Conservation (phyloP, 805 yeast genomes). For the Lipomyces mesembrius region DNA sequence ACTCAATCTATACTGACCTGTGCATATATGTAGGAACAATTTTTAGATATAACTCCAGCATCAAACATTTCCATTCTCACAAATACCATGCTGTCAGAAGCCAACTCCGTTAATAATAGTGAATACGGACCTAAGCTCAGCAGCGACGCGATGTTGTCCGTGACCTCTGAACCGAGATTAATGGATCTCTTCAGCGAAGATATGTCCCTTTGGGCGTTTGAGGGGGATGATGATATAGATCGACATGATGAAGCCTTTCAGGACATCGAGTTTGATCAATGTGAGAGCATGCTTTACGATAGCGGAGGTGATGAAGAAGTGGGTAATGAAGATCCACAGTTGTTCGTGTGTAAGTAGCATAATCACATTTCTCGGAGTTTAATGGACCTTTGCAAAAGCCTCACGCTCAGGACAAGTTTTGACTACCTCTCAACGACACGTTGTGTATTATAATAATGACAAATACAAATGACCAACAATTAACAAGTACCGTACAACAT, state of each 20-base stretch:
- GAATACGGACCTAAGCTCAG: neutral
- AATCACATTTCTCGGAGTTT: too few relatives aligned
- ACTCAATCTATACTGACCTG: neutral
- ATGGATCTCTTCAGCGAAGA: neutral
- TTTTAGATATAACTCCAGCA: neutral
- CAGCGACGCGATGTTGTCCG: neutral
- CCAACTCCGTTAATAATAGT: neutral
- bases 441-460: too few relatives aligned
- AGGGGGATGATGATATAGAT: neutral
- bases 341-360: neutral
- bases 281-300: neutral
- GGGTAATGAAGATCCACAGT: neutral
- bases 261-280: neutral
- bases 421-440: too few relatives aligned
- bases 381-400: too few relatives aligned
- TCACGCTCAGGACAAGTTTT: too few relatives aligned
- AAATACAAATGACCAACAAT: too few relatives aligned
- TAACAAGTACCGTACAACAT: too few relatives aligned
- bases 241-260: neutral
- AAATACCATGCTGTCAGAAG: conserved; percentile 4
- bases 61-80: neutral
- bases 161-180: neutral
- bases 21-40: conserved; percentile 14
- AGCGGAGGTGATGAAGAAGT: neutral
- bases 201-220: neutral